Percentiles rank a stretch among this genome's conserved stretches.
Evolutionary conservation across 176 grass and related monocot genomes (phyloP).

Genomic region (Alloteropsis semialata): DNA sequence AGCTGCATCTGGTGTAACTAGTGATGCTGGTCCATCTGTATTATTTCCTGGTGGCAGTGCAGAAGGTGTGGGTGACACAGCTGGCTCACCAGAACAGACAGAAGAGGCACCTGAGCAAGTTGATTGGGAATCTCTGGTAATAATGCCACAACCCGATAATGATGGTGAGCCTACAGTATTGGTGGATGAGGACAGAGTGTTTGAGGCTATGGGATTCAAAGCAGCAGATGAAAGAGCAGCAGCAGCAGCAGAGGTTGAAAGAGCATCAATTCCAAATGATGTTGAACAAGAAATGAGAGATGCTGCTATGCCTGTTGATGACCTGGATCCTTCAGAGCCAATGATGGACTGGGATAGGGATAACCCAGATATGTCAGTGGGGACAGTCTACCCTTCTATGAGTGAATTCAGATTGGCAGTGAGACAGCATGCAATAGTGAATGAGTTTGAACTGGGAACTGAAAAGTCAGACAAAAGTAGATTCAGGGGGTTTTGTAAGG

Average conservation of each 20-base stretch:
- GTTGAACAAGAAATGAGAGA: background rate
- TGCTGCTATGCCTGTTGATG: background rate
- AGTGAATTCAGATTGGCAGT: background rate
- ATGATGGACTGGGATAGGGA: background rate
- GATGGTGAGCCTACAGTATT: no score
- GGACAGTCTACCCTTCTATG: background rate
- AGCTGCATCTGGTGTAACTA: background rate
- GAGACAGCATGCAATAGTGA: background rate
- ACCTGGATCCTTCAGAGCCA: background rate
- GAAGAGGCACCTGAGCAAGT: background rate
- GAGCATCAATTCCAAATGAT: no score
- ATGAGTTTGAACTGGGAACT: background rate
- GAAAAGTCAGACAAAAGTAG: background rate
- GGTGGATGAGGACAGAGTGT: no score
- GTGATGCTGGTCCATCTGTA: background rate
- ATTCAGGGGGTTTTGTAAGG: background rate
- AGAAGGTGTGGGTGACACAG: background rate
- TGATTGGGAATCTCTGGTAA: background rate
- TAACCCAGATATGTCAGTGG: background rate
- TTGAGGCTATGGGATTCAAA: no score
- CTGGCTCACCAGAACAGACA: background rate
- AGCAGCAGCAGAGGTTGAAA: no score
- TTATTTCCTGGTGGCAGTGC: background rate
- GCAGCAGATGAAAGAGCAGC: no score
- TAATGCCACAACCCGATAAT: no score